Base-by-base conservation (phyloP, 1,284 basidiomycete species). In the Papiliotrema terrestris region DNA sequence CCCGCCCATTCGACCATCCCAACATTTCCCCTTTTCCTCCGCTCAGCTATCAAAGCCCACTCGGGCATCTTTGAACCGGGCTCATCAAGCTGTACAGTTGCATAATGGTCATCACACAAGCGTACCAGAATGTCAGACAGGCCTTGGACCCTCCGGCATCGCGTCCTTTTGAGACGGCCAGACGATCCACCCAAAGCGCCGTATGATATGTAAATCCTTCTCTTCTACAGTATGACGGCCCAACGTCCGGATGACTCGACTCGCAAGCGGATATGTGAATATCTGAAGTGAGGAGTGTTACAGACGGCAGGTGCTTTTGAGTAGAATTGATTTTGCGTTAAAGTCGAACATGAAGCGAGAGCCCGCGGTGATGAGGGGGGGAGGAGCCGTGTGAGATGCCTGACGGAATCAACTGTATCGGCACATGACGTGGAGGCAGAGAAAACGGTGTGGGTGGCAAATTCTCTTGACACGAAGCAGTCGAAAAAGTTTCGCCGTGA, bases 211-310 rank as follows among this genome's bases (percentile, higher is more conserved):
- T 15, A 8, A 6, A 49, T 56, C 54, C 8, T 41, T 56, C 54
- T 56, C 44, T 56, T 56, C 54, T 48, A 56, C 54, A 35, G 19
- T 56, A 51, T 56, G 54, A 56, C 54, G 54, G 54, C 49, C 49
- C 14, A 19, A 17, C 26, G 35, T 20, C 39, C 48, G 41, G 15
- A 22, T 25, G 13, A 25, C 29, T 56, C 54, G 49, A 56, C 54
- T 42, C 49, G 25, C 14, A 14, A 32, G 29, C 29, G 29, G 14
- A 19, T n/a, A 20, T 15, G n/a, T 14, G 26, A 20, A 32, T 32
- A 32, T 32, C 29, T 32, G 29, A 32, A 32, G 6, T n/a, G 43
- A 37, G 52, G 46, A 48, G 39, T 48, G 38, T 15, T n/a, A 45
- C 25, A 22, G 20, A 45, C 26, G 8, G 41, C 15, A 8, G 43